Evolutionary conservation across 495 filamentous ascomycete species (phyloP).

Genomic region (Aspergillus taichungensis): DNA sequence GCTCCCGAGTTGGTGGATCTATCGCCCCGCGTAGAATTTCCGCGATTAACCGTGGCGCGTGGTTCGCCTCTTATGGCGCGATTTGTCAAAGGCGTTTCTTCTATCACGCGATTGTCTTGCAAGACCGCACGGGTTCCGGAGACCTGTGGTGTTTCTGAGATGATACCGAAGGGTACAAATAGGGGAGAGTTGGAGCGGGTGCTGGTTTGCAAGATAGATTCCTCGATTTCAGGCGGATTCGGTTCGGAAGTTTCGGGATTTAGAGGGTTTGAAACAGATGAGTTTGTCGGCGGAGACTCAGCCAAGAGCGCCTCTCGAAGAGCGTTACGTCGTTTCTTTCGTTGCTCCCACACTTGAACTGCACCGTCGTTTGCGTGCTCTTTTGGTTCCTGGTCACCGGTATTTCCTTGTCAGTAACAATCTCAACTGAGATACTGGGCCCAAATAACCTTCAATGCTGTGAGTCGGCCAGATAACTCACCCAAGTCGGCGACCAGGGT

Average conservation of each 20-base stretch:
- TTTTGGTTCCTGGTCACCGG: constrained; percentile 29
- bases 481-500: constrained; percentile 31
- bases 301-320: background rate
- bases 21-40: background rate
- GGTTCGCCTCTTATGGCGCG: background rate
- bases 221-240: background rate
- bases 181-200: constrained; percentile 7
- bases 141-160: constrained; percentile 2
- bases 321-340: constrained; percentile 7
- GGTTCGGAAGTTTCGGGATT: background rate
- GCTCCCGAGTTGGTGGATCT: background rate
- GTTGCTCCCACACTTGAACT: constrained; percentile 24
- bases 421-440: too few relatives aligned
- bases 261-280: background rate
- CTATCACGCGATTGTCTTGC: background rate
- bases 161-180: constrained; percentile 10
- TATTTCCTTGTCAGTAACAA: background rate
- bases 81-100: background rate
- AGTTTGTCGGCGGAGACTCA: constrained; percentile 1
- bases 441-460: too few relatives aligned
- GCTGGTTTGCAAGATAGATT: background rate
- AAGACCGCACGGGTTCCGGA: background rate
- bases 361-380: constrained; percentile 28
- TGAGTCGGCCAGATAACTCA: constrained; percentile 13
- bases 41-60: background rate